A percentile compares a stretch with the other conserved stretches of the same genome.
Conservation (phyloP, 2,329 filamentous ascomycete species). For the Paecilomyces sp. region DNA sequence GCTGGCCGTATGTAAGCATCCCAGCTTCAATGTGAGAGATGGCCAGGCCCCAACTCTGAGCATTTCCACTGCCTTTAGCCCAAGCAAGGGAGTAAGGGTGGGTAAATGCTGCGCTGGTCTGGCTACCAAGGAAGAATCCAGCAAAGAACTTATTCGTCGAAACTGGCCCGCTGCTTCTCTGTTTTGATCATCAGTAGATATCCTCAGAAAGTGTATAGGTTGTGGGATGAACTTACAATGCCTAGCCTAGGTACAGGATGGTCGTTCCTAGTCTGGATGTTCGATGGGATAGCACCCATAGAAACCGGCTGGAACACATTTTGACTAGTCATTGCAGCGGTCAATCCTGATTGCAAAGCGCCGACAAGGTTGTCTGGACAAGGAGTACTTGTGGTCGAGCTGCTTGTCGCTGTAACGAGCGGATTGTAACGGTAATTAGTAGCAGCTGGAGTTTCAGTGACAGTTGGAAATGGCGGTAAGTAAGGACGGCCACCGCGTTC, state of each 20-base stretch:
- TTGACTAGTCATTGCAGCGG: slow-evolving; percentile 25
- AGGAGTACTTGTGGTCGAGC: background rate
- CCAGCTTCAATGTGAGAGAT: slow-evolving; percentile 65
- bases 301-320: slow-evolving; percentile 37
- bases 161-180: slow-evolving; percentile 26
- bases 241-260: slow-evolving; percentile 35
- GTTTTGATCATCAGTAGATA: slow-evolving; percentile 15
- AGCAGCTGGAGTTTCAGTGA: background rate
- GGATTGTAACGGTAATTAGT: background rate
- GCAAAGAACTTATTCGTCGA: slow-evolving; percentile 58
- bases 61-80: slow-evolving; percentile 55
- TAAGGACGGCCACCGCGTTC: slow-evolving; percentile 18
- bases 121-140: slow-evolving; percentile 71
- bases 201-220: background rate
- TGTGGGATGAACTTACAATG: slow-evolving; percentile 23
- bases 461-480: slow-evolving; percentile 19
- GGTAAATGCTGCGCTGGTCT: slow-evolving; percentile 63
- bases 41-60: slow-evolving; percentile 67
- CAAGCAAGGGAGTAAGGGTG: slow-evolving; percentile 68
- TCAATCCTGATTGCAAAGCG: background rate
- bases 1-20: slow-evolving; percentile 60
- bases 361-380: background rate
- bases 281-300: slow-evolving; percentile 29
- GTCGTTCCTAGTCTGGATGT: slow-evolving; percentile 30
- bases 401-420: background rate